Conservation (phyloP, 2,329 filamentous ascomycete genomes). For the Monosporascus sp. region DNA sequence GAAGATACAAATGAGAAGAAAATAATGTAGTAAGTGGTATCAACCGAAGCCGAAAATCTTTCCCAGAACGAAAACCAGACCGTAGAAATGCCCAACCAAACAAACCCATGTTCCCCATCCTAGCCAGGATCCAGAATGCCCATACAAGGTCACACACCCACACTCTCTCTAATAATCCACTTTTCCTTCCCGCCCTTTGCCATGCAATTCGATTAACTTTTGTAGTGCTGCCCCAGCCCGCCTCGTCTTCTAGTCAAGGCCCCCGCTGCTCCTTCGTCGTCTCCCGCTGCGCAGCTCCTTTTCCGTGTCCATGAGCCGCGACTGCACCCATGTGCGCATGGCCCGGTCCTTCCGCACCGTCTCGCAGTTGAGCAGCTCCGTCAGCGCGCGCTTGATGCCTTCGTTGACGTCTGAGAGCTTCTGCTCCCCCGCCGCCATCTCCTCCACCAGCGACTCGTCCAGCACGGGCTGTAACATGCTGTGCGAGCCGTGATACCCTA, state of each 20-base stretch:
- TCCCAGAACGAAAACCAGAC: no score
- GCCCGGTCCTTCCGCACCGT: slow-evolving; percentile 44
- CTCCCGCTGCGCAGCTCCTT: slow-evolving; percentile 50
- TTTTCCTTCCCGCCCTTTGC: neutral
- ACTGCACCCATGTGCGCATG: slow-evolving; percentile 54
- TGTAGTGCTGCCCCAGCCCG: neutral
- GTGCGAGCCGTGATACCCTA: slow-evolving; percentile 12
- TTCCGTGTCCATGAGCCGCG: slow-evolving; percentile 55
- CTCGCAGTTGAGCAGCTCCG: slow-evolving; percentile 56
- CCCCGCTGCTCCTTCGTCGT: slow-evolving; percentile 38
- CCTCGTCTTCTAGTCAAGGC: slow-evolving; percentile 14
- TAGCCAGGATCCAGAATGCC: no score
- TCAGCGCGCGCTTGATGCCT: slow-evolving; percentile 55
- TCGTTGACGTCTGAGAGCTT: slow-evolving; percentile 53
- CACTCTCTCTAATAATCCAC: neutral
- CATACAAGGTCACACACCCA: neutral
- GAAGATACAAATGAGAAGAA: neutral
- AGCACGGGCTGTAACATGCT: slow-evolving; percentile 31
- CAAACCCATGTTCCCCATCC: neutral
- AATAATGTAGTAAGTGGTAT: neutral
- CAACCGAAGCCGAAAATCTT: neutral
- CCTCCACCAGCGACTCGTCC: slow-evolving; percentile 42
- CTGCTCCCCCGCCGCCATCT: slow-evolving; percentile 47
- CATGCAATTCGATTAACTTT: neutral
- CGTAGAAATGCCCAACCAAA: neutral